A percentile compares a stretch with the other conserved stretches of the same genome.
Evolutionary conservation across 140 eudicot species (phyloP).

Genomic region (Bidens hawaiensis): DNA sequence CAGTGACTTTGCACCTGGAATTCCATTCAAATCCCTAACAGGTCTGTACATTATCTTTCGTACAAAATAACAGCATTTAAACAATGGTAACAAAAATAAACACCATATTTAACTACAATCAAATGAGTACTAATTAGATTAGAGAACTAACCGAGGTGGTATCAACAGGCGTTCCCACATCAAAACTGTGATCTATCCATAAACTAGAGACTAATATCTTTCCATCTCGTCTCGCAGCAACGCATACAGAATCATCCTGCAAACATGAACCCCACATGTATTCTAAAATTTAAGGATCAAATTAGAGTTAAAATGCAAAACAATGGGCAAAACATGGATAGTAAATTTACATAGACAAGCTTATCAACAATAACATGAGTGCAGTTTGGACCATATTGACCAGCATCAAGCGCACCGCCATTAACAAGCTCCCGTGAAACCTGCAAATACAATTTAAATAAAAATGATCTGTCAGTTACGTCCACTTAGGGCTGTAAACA

Average conservation of each 20-base stretch:
- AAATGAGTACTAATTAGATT: not conserved
- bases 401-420: constrained; percentile 75
- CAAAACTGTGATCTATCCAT: constrained; percentile 85
- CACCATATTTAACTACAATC: not conserved
- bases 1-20: constrained; percentile 74
- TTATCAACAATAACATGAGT: constrained; percentile 81
- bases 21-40: constrained; percentile 58
- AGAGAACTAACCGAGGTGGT: constrained; percentile 41
- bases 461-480: no score
- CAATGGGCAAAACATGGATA: not conserved
- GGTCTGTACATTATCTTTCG: constrained; percentile 78
- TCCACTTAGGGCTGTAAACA: no score
- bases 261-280: not conserved
- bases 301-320: not conserved
- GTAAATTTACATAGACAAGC: constrained; percentile 42
- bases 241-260: constrained; percentile 80
- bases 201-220: constrained; percentile 52
- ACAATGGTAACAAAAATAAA: not conserved
- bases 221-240: constrained; percentile 60
- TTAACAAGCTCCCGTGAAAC: constrained; percentile 52
- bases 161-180: constrained; percentile 49
- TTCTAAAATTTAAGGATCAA: not conserved
- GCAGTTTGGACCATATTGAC: constrained; percentile 55
- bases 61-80: not conserved
- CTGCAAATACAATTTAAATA: constrained; percentile 20